phyloP scores from a whole-genome alignment of 1,139 yeast species.

The Taphrina populina region DNA sequence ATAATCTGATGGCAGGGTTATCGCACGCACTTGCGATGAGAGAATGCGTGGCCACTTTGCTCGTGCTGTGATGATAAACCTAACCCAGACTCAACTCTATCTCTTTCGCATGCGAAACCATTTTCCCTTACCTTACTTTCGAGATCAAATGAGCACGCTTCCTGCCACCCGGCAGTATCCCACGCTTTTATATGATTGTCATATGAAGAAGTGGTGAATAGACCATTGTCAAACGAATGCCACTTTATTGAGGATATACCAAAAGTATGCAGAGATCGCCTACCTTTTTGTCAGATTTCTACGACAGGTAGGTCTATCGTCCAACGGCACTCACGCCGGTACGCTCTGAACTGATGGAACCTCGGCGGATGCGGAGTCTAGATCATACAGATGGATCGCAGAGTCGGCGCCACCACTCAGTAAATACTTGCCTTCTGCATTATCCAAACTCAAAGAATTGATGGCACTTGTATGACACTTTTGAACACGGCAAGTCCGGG shows the following conservation, averaged over 20 bases:
- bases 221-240: conserved; percentile 89
- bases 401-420: conserved; percentile 13
- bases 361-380: conserved; percentile 9
- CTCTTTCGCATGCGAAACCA: too few species aligned
- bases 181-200: conserved; percentile 76
- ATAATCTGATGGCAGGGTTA: conserved; percentile 5
- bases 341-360: conserved; percentile 16
- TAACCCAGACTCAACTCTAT: too few species aligned
- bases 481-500: neutral
- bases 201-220: conserved; percentile 79
- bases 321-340: neutral
- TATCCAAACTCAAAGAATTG: conserved; percentile 29
- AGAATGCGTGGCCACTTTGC: conserved; percentile 51
- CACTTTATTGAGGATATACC: conserved; percentile 71
- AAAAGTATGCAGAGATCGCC: conserved; percentile 53
- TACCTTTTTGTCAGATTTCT: conserved; percentile 8
- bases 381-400: conserved; percentile 8
- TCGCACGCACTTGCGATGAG: conserved; percentile 52
- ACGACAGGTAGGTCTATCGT: neutral
- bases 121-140: conserved; percentile 44
- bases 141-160: conserved; percentile 65
- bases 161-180: conserved; percentile 64
- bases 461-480: conserved; percentile 27
- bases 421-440: conserved; percentile 16
- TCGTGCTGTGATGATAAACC: conserved; percentile 47